Conservation (phyloP, 108 stramenopile species). For the Nitzschia palea region DNA sequence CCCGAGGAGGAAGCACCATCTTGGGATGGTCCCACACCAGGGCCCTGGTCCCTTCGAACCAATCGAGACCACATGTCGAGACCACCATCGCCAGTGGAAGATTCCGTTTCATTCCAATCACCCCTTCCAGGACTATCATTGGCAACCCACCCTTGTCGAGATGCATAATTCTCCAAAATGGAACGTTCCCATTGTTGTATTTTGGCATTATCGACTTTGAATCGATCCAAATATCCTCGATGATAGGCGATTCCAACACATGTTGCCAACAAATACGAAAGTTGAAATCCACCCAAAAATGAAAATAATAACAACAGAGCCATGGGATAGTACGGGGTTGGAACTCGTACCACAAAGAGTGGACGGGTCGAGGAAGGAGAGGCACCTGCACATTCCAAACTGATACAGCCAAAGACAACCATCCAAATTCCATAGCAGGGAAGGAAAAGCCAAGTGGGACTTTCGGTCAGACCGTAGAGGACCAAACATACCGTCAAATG, state of each 20-base stretch:
- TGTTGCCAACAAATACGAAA: conserved; percentile 64
- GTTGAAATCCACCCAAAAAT: conserved; percentile 50
- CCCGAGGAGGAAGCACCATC: background rate
- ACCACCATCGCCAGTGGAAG: background rate
- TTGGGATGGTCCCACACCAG: no score
- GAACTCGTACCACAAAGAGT: conserved; percentile 67
- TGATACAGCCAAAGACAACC: conserved; percentile 67
- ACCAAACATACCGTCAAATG: conserved; percentile 49
- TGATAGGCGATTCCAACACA: conserved; percentile 78
- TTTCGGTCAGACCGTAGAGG: conserved; percentile 43
- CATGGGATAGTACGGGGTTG: conserved; percentile 69
- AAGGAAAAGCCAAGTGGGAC: conserved; percentile 30
- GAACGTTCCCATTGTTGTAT: conserved; percentile 51
- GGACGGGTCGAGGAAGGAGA: conserved; percentile 54
- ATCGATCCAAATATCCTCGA: conserved; percentile 33
- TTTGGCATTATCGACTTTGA: conserved; percentile 24
- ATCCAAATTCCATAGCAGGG: conserved; percentile 68
- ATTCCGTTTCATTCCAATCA: conserved; percentile 43
- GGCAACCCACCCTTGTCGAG: conserved; percentile 42
- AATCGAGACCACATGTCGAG: no score
- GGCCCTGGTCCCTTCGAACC: no score
- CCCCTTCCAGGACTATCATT: conserved; percentile 34
- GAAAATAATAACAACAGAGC: conserved; percentile 71
- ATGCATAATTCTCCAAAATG: conserved; percentile 23
- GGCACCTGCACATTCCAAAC: conserved; percentile 74